phyloP scores from a whole-genome alignment of 2,329 filamentous ascomycete genomes.

The Emydomyces testavorans region DNA sequence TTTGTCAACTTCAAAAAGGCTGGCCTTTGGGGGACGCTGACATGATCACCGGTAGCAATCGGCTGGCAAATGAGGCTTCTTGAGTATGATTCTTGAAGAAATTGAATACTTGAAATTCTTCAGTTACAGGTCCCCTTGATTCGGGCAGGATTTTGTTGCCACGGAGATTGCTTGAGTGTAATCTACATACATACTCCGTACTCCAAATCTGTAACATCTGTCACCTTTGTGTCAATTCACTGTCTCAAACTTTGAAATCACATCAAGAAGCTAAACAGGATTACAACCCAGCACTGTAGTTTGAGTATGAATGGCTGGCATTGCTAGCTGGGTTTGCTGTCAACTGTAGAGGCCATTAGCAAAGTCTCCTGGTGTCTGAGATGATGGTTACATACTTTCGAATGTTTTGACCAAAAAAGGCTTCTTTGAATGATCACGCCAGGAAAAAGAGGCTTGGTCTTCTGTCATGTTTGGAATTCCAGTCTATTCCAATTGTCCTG shows the following conservation, averaged over 20 bases:
- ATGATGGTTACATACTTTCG: neutral
- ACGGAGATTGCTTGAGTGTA: slow-evolving; percentile 9
- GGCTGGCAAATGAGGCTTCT: slow-evolving; percentile 36
- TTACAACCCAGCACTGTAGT: neutral
- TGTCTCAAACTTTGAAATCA: neutral
- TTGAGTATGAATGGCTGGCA: neutral
- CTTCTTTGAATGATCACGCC: neutral
- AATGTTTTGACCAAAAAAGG: neutral
- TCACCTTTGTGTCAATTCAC: neutral
- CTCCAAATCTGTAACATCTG: neutral
- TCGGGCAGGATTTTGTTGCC: slow-evolving; percentile 6
- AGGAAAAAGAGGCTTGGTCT: neutral
- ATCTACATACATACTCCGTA: neutral
- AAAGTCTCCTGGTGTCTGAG: neutral
- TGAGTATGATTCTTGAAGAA: slow-evolving; percentile 19
- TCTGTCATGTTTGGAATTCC: neutral
- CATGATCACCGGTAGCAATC: slow-evolving; percentile 35
- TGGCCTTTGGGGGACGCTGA: too few species aligned
- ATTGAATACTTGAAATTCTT: slow-evolving; percentile 10
- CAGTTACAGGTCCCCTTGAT: slow-evolving; percentile 9
- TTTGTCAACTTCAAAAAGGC: too few species aligned
- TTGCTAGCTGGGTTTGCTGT: neutral
- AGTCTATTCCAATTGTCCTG: neutral
- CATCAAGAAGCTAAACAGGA: neutral
- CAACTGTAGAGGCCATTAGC: neutral